Conservation (phyloP, 2,329 filamentous ascomycete genomes). For the Talaromyces sp. region DNA sequence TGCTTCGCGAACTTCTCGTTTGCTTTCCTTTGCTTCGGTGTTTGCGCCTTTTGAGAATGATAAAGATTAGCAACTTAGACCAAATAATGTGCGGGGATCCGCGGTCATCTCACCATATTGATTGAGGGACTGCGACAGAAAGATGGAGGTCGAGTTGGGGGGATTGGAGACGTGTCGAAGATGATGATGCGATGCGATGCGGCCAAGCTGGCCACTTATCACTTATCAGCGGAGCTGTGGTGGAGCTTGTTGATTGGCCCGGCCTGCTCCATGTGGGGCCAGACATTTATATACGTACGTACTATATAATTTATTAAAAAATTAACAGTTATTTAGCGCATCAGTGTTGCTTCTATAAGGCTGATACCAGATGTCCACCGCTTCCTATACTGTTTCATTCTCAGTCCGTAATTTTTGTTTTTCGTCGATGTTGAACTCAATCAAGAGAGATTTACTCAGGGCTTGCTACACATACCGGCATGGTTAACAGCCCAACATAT, state of each 20-base stretch:
- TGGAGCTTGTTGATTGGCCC: background rate
- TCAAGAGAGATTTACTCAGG: background rate
- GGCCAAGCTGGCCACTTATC: background rate
- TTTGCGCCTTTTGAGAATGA: conserved; percentile 51
- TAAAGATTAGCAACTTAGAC: background rate
- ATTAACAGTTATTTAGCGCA: too few species aligned
- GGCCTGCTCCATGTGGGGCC: background rate
- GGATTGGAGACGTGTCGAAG: background rate
- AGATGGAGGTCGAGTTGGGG: background rate
- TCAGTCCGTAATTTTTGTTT: too few species aligned
- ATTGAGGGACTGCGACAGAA: background rate
- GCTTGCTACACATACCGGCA: background rate
- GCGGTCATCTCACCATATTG: background rate
- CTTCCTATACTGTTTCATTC: too few species aligned
- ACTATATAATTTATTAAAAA: too few species aligned
- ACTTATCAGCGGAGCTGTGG: background rate
- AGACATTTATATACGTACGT: too few species aligned
- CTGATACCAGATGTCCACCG: too few species aligned
- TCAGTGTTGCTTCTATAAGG: too few species aligned
- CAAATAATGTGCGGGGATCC: background rate
- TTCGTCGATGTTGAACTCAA: background rate
- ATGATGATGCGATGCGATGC: background rate
- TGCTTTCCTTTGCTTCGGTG: conserved; percentile 59
- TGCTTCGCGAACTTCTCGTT: conserved; percentile 57
- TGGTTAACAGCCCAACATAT: too few species aligned